Base-by-base conservation (phyloP, 371 early-diverging fungal species). In the Mortierella polycephala region DNA sequence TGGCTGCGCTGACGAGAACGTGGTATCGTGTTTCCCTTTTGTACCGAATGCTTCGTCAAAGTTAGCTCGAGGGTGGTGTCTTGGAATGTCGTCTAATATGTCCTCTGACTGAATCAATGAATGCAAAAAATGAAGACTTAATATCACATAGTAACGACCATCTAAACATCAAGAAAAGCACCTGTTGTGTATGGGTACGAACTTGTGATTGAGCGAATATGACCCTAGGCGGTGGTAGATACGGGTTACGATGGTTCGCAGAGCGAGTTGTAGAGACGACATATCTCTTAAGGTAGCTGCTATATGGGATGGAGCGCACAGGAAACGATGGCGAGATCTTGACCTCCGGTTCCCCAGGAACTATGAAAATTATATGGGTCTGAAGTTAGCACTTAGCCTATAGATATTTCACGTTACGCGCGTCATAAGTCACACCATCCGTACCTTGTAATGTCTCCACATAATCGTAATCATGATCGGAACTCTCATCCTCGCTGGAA, bases 221-320 rank as follows among this genome's bases (percentile, higher is more conserved):
- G 16, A 69, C 67, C 16, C 75, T 72, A 2, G 89, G 85, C 1
- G 91, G 90, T 7, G 88, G 86, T 13, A 90, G 71, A 63, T 83
- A 89, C 1, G 90, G 85, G 39, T 74, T 79, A 2, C 70, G 62
- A 49, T 64, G 52, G 13, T 49, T 54, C 0, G 62, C 60, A 5
- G 75, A 62, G 20, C 79, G 71, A 14, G 82, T 74, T n/a, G 83
- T 64, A 20, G 82, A 72, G n/a, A 88, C 77, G 37, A 80, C 71
- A 62, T 85, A 91, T 37, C 91, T 69, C 56, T 86, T 85, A 9
- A 92, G 84, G 54, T 91, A 92, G 39, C 83, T 85, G 50, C 91
- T 89, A 57, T 92, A 92, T 7, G 91, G 91, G 72, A 92, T 92
- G 8, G 92, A 90, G 40, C 87, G 85, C 30, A 89, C 85, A 11